Conservation (phyloP, 2,329 filamentous ascomycete species). For the Beauveria medogensis region DNA sequence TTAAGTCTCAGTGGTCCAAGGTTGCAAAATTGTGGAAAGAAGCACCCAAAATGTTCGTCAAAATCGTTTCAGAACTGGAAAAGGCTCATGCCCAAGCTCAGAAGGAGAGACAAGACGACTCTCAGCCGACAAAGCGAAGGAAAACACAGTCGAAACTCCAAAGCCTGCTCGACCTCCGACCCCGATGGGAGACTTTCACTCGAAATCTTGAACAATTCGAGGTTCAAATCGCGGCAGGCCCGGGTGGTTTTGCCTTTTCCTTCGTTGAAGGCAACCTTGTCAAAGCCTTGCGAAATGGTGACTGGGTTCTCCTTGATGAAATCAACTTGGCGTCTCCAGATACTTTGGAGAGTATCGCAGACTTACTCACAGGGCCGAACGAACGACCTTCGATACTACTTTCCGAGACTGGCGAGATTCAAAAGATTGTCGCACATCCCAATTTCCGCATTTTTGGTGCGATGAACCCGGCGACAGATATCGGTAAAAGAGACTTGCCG, state of each 20-base stretch:
- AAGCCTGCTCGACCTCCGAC: constrained; percentile 46
- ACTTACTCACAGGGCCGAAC: constrained; percentile 68
- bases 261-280: constrained; percentile 96
- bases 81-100: constrained; percentile 33
- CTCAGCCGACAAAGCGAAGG: constrained; percentile 61
- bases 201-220: constrained; percentile 70
- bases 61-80: constrained; percentile 51
- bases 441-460: constrained; percentile 95
- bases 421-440: constrained; percentile 80
- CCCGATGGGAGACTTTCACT: constrained; percentile 75
- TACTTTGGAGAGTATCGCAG: constrained; percentile 86
- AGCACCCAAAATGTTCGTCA: constrained; percentile 78
- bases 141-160: constrained; percentile 61
- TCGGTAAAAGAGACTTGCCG: constrained; percentile 90
- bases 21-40: constrained; percentile 82
- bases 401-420: constrained; percentile 87
- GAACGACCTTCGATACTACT: constrained; percentile 75
- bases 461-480: constrained; percentile 98
- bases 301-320: constrained; percentile 95
- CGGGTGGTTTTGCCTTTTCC: constrained; percentile 78
- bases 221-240: constrained; percentile 64
- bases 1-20: constrained; percentile 79
- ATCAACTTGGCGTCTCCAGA: constrained; percentile 95
- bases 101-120: constrained; percentile 27
- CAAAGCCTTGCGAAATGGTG: constrained; percentile 88